Base-by-base conservation (phyloP, 2,329 filamentous ascomycete species). In the Cryphonectria radicalis region DNA sequence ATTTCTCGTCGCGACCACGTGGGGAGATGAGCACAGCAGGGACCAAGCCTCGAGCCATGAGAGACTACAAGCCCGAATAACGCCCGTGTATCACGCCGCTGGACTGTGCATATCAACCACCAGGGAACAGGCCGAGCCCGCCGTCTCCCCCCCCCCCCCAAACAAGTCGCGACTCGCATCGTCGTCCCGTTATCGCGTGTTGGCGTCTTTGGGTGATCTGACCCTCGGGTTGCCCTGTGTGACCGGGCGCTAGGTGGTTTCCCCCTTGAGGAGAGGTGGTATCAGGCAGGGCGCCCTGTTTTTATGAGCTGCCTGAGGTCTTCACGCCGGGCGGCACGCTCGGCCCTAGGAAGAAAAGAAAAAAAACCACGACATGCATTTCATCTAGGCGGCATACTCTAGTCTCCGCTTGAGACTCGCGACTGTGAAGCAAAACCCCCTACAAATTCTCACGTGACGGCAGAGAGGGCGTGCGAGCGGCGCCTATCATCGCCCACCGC, bases 21-120 rank as follows among this genome's bases (percentile, higher is more conserved):
- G n/a, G 53, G 53, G 53, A 55, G n/a, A 55, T 55, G 53, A 55
- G 53, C 53, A 55, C 53, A 28, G 53, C 25, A 55, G 13, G 53
- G 25, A 32, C 25, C 55, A 32, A 17, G 28, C 28, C 55, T 32
- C 28, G 46, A 59, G 14, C 28, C 25, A 59, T 4, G 7, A 19
- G 46, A 19, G 28, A 32, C 55, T 28, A 59, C 28, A 19, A 8
- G 28, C 25, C 28, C 13, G 55, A 14, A 32, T 6, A 32, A 55
- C 14, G 5, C 55, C 28, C 55, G 25, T 8, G 25, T 57, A 19
- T 32, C 55, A 32, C 25, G 25, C 55, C 25, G 25, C 55, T 2
- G 25, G 17, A 59, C 6, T 32, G 25, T 32, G 53, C 53, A 57
- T 50, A 32, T 6, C 53, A 57, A n/a, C 13, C 13, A 8, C 55